phyloP scores from a whole-genome alignment of 2,329 filamentous ascomycete genomes.

The Nothomitra cinnamomea region DNA sequence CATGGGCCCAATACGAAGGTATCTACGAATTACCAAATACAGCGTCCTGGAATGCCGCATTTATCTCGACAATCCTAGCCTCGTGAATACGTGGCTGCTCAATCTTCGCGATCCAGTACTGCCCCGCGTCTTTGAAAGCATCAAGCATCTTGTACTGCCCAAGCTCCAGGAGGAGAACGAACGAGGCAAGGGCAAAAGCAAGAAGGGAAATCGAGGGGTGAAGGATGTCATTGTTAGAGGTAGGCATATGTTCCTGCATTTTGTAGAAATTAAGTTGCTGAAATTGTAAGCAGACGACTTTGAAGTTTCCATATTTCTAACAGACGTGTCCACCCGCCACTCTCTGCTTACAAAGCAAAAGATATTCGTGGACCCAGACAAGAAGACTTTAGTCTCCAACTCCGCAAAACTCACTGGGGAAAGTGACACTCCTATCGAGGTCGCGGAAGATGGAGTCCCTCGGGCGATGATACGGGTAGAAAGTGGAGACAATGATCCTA shows the following conservation, averaged over 20 bases:
- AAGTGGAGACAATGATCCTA: conserved; percentile 30
- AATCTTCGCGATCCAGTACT: conserved; percentile 60
- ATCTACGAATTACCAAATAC: conserved; percentile 80
- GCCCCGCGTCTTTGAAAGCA: conserved; percentile 64
- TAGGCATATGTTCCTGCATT: conserved; percentile 23
- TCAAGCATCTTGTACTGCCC: conserved; percentile 72
- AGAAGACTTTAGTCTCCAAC: conserved; percentile 40
- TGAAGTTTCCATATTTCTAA: conserved; percentile 86
- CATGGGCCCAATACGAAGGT: conserved; percentile 81
- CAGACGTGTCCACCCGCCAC: conserved; percentile 70
- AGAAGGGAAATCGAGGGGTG: conserved; percentile 50
- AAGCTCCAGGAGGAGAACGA: conserved; percentile 78
- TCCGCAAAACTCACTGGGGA: conserved; percentile 41
- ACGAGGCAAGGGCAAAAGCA: conserved; percentile 38
- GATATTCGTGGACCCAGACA: conserved; percentile 44
- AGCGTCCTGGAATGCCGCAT: conserved; percentile 95
- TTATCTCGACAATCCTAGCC: conserved; percentile 79
- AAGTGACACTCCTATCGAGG: conserved; percentile 35
- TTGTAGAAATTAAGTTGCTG: conserved; percentile 3
- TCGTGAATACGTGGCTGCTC: conserved; percentile 70
- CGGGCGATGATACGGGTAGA: conserved; percentile 35
- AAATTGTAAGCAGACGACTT: conserved; percentile 57
- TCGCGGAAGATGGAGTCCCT: conserved; percentile 24
- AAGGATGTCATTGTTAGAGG: conserved; percentile 78
- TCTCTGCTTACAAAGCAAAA: conserved; percentile 77